These are phyloP conservation scores for Avicennia marina DNA, from an alignment of 257 asterid species.

Conservation along the genomic window DNA sequence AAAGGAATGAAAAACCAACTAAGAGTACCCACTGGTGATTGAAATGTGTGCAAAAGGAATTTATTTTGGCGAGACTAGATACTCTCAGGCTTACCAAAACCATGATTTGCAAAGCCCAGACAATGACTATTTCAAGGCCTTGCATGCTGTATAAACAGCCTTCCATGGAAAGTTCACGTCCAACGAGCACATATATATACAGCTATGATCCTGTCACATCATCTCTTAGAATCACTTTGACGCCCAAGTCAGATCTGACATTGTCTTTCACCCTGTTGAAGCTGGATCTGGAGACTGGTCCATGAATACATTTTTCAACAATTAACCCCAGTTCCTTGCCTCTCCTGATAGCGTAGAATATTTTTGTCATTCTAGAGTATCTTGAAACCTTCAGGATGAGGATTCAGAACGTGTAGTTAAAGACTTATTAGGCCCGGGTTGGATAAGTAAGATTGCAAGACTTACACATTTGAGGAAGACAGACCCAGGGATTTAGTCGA, in stretches of 20 bases:
- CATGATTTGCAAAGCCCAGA: slow-evolving; percentile 3
- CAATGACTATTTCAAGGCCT: no score
- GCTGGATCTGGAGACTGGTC: not conserved
- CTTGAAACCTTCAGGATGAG: slow-evolving; percentile 8
- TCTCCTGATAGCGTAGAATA: not conserved
- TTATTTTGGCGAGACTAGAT: no score
- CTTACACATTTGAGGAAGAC: slow-evolving; percentile 24
- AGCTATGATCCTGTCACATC: no score
- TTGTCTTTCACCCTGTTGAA: not conserved
- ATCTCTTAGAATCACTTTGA: not conserved
- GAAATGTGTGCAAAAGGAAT: slow-evolving; percentile 14
- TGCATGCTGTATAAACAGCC: no score
- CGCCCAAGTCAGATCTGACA: not conserved
- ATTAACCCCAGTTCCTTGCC: not conserved
- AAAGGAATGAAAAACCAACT: slow-evolving; percentile 4
- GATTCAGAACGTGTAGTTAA: slow-evolving; percentile 13
- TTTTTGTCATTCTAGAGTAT: not conserved
- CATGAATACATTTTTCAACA: not conserved
- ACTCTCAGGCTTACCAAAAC: no score
- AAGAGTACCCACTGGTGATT: slow-evolving; percentile 14
- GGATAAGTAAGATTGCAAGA: not conserved
- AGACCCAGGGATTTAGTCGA: slow-evolving; percentile 21
- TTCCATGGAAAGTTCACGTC: no score
- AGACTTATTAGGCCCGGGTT: slow-evolving; percentile 13
- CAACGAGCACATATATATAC: no score